Evolutionary conservation across 768 basidiomycete species (phyloP), one percentile per base, ranked within the genome.

Genomic region (Botryobasidium botryosum): DNA sequence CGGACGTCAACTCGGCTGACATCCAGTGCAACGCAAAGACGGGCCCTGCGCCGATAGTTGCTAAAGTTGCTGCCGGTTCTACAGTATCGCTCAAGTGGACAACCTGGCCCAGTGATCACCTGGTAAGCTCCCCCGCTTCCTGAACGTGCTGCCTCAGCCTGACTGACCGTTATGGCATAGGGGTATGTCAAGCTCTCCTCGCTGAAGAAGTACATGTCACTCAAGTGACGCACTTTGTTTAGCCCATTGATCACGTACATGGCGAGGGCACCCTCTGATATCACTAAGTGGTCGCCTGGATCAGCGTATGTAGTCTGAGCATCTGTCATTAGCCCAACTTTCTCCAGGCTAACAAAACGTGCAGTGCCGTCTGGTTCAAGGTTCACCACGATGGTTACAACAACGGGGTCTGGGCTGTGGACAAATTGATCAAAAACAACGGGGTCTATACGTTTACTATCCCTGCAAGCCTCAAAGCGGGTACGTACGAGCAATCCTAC

Each of bases 361-460:
- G 31, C 31, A 68, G 67, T 18, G 64, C 64, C 12, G 68, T 70
- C 4, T 70, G 69, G 70, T 70, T 69, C 64, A 70, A 71, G 53
- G 62, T 70, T 12, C 61, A 61, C n/a, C 54, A 71, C 44, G 36
- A 57, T 25, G 70, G 70, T 25, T 26, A 32, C 7, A 48, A 62
- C 2, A 62, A 62, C 41, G 69, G 68, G 5, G 59, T 61, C 38
- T 69, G 68, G 69, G 68, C 67, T 2, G 59, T 66, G n/a, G 64
- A 65, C 0, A 62, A 66, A 43, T 40, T 66, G 17, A 58, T 70
- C 23, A 55, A 55, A 5, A 50, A 58, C n/a, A 58, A 68, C 49
- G 62, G 62, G 44, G 56, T 68, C 44, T 70, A 67, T 48, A 64
- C 62, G 2, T 66, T 71, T 56, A 67, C 64, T 2, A 68, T 70